Percentiles rank a stretch among this genome's conserved stretches.
Evolutionary conservation across 352 stramenopile species (phyloP).

Genomic region (Aphanomyces astaci): DNA sequence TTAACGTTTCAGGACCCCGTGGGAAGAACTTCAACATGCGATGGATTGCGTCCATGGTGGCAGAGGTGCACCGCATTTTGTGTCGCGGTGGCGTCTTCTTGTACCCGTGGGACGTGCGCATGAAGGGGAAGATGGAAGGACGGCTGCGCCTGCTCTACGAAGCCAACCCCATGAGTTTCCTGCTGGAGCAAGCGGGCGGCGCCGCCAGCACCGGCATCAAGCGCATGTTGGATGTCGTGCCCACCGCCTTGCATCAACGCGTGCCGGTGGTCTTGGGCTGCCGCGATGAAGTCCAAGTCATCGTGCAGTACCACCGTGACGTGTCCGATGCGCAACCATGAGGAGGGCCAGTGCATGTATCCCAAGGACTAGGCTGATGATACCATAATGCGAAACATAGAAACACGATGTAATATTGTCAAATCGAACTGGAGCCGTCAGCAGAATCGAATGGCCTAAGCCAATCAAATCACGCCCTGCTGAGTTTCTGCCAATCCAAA

Average conservation of each 20-base stretch:
- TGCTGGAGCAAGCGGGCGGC: constrained; percentile 9
- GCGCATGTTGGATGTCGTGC: constrained; percentile 31
- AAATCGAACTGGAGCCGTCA: too few relatives aligned
- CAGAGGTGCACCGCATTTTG: constrained; percentile 11
- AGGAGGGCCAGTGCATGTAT: too few relatives aligned
- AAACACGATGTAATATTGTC: too few relatives aligned
- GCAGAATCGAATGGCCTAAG: too few relatives aligned
- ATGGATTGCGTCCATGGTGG: constrained; percentile 19
- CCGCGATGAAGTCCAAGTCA: constrained; percentile 35
- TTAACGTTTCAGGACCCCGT: background rate
- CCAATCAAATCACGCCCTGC: too few relatives aligned
- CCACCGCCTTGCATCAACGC: constrained; percentile 37
- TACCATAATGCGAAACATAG: too few relatives aligned
- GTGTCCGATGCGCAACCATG: too few relatives aligned
- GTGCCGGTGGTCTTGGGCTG: constrained; percentile 46
- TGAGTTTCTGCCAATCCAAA: too few relatives aligned
- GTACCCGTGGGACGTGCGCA: constrained; percentile 12
- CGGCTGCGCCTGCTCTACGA: constrained; percentile 14
- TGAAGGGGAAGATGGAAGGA: background rate
- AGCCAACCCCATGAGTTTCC: constrained; percentile 33
- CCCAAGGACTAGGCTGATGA: background rate
- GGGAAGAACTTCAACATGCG: constrained; percentile 20
- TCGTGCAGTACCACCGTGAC: background rate
- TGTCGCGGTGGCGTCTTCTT: constrained; percentile 17
- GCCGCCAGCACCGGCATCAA: constrained; percentile 58